Evolutionary conservation across 2,329 filamentous ascomycete genomes (phyloP), one percentile per base, ranked within the genome.

Genomic region (Rhynchosporium secalis): DNA sequence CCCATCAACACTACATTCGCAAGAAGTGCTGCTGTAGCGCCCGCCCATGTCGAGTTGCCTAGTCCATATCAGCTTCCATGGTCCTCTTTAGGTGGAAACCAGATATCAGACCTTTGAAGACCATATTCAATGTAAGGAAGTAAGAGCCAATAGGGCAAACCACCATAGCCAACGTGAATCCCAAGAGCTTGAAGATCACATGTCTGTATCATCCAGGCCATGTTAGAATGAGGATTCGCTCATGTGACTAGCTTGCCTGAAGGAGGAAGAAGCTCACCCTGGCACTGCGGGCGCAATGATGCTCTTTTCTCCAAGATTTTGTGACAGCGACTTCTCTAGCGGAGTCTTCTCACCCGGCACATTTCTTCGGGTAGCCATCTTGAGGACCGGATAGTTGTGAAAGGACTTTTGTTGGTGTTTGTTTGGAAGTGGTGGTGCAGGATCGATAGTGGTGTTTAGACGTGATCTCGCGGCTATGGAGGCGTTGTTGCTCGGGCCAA

Each of bases 131-230:
- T 0, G 90, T 90, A 51, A 90, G 72, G 75, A 96, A 99, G 77
- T 97, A 99, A 47, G 90, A 92, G 46, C 91, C 88, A 69, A 99
- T 91, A 13, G 95, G 95, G 26, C 90, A 77, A 15, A 89, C 83
- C 64, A 97, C 83, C 94, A 99, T 98, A 73, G 92, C 93, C 45
- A 93, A 80, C 0, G 93, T 96, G 78, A 97, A 98, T 66, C 84
- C 87, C 15, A 98, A 82, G 26, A 99, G 86, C 78, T 98, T 99
- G 73, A 88, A 79, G 67, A 99, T 95, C 68, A 98, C 92, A 73
- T 89, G 82, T 62, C 92, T 92, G 28, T n/a, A 33, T 36, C 45
- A 46, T 46, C 7, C 15, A 56, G 49, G 13, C 7, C 15, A 56
- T 55, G 13, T 56, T 28, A 43, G 51, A 10, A 54, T 59, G 15